Base-by-base conservation (phyloP, 352 stramenopile species). In the Phytophthora kernoviae region DNA sequence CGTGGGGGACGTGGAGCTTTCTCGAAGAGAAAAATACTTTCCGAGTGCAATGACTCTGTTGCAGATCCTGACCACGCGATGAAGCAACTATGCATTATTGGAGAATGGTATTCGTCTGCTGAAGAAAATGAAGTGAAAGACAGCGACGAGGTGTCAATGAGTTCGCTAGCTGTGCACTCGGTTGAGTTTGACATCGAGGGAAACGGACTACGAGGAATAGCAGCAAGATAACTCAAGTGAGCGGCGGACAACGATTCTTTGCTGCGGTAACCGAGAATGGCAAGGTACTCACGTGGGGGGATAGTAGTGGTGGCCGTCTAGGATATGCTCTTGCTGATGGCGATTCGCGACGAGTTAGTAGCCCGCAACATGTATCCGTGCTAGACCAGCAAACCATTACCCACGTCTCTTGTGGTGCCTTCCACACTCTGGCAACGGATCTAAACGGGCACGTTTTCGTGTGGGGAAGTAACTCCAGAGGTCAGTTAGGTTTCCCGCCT, bases 381-480 rank as follows among this genome's bases (percentile, higher is more conserved):
- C 47, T 90, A 10, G 9, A 66, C 8, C 46, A 75, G 21, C 58
- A 68, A 15, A 78, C 68, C 3, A 63, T 93, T 21, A 62, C 75
- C 27, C 67, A 88, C 40, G 77, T 93, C 4, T 54, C 84, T 2
- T 93, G 84, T 21, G 84, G 84, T 33, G 76, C 71, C 10, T 93
- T 90, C 46, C 84, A 93, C 39, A 75, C 80, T 2, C 65, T 93
- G 1, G 76, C 69, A 5, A 90, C 77, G 1, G 81, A 93, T 54
- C 22, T 91, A 11, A 88, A 93, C 44, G 84, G 81, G 17, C 81
- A 91, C 52, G 79, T 93, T 6, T 91, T 79, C 54, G 72, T 78
- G 2, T 93, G 81, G 84, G 84, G 84, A 20, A 82, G 69, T 39
- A 88, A 90, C 47, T 60, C 78, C 0, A 69, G 60, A 40, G 75